Base-by-base conservation (phyloP, 73 alveolate genomes). In the Paramecium octaurelia region DNA sequence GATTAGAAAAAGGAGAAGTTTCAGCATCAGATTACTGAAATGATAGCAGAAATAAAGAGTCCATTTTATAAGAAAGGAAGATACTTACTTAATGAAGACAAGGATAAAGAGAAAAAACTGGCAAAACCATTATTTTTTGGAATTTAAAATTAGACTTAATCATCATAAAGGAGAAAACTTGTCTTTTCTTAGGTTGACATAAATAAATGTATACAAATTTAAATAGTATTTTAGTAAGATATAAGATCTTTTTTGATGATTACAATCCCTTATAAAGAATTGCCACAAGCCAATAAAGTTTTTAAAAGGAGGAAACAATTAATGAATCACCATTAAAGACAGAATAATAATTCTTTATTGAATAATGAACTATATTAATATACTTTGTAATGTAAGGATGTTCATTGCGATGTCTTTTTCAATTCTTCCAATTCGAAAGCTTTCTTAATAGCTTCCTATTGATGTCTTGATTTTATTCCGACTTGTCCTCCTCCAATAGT, bases 371-470 rank as follows among this genome's bases (percentile, higher is more conserved):
- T 64, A 4, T 54, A 54, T 54, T 64, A 64, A 64, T 64, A 64
- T 54, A 54, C 69, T 54, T 50, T 54, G 31, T 54, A 54, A n/a
- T 54, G 31, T 54, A 54, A 54, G 29, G 21, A 54, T 54, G 69
- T 54, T 68, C 44, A 68, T 68, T 68, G 12, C 7, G 98, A 92
- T 97, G 99, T 80, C 93, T 94, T 94, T 94, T 94, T 94, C 34
- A 92, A 91, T 92, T 94, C 92, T 77, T 94, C 95, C 18, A 77
- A 88, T 83, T 92, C 69, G 11, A 92, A 58, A 92, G 94, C 95
- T 42, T 94, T 42, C 93, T 87, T 94, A 27, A 73, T 35, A 24
- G 94, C 94, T 73, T 92, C 94, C 34, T 84, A 58, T 80, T 86
- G 58, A 76, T 94, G 97, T 89, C 87, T 92, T 48, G 95, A 88